Evolutionary conservation across 2,329 filamentous ascomycete genomes (phyloP).

Genomic region (Raffaelea albimanens): DNA sequence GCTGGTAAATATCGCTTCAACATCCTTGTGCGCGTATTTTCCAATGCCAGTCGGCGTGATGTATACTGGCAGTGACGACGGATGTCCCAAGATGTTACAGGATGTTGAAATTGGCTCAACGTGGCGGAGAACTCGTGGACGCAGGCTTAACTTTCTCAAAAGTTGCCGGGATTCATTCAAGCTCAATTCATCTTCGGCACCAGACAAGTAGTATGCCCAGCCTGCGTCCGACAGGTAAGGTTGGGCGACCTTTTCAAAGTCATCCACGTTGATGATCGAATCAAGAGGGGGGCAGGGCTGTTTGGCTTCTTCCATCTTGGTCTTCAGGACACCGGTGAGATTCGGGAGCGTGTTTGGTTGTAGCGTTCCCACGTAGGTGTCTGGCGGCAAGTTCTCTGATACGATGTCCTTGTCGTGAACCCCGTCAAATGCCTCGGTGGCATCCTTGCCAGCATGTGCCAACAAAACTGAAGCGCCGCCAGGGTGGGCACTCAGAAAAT

Average conservation of each 20-base stretch:
- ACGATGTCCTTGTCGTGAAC: not conserved
- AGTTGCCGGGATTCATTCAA: not conserved
- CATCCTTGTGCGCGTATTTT: not conserved
- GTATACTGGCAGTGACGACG: not conserved
- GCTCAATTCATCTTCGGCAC: not conserved
- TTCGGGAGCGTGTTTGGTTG: not conserved
- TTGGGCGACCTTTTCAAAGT: not conserved
- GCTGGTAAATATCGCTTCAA: not conserved
- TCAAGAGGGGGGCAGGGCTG: not conserved
- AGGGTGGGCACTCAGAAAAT: not conserved
- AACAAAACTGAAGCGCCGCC: not conserved
- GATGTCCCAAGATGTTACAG: not conserved
- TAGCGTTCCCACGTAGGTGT: not conserved
- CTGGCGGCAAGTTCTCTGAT: not conserved
- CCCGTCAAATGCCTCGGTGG: not conserved
- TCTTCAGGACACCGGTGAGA: too few species aligned
- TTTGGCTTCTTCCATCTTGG: not conserved
- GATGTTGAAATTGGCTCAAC: not conserved
- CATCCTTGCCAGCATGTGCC: not conserved
- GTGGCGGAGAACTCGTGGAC: not conserved
- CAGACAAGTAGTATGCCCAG: not conserved
- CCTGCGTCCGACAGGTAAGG: not conserved
- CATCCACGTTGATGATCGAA: not conserved
- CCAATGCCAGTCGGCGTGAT: not conserved
- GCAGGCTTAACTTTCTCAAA: not conserved